Percentiles rank a stretch among this genome's conserved stretches.
Conservation (phyloP, 495 filamentous ascomycete genomes). For the Astrothelium macrocarpum region DNA sequence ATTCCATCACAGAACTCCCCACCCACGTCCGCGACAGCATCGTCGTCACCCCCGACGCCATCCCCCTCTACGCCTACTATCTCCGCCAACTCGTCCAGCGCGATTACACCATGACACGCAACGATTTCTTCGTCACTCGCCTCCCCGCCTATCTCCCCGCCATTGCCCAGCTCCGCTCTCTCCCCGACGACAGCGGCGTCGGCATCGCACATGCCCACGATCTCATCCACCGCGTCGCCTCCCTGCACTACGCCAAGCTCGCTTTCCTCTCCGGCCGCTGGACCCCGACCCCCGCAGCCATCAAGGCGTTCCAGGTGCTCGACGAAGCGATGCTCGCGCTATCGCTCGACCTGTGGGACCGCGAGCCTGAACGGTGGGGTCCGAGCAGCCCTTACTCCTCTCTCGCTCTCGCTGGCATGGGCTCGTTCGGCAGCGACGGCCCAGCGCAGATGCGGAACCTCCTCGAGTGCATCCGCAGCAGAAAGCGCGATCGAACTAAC, state of each 20-base stretch:
- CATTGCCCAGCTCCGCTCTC: not conserved
- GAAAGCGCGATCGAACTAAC: not conserved
- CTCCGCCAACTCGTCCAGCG: not conserved
- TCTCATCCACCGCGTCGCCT: not conserved
- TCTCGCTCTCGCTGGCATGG: no score
- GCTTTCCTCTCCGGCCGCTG: not conserved
- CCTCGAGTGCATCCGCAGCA: not conserved
- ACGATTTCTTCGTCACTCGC: not conserved
- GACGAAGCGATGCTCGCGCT: not conserved
- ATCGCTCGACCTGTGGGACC: not conserved
- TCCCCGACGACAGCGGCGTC: not conserved
- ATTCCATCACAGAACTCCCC: not conserved
- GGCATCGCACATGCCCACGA: not conserved
- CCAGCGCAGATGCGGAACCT: not conserved
- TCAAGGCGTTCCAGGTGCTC: not conserved
- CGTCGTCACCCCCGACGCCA: not conserved
- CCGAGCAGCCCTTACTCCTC: not conserved
- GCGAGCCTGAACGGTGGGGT: not conserved
- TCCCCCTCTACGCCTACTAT: not conserved
- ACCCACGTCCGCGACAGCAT: not conserved
- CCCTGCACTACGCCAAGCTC: not conserved
- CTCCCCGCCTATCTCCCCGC: slow-evolving; percentile 1
- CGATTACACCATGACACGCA: not conserved
- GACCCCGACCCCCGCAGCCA: not conserved
- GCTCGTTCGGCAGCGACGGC: not conserved